phyloP scores from a whole-genome alignment of 306 rosid genomes.

The Lablab purpureus region DNA sequence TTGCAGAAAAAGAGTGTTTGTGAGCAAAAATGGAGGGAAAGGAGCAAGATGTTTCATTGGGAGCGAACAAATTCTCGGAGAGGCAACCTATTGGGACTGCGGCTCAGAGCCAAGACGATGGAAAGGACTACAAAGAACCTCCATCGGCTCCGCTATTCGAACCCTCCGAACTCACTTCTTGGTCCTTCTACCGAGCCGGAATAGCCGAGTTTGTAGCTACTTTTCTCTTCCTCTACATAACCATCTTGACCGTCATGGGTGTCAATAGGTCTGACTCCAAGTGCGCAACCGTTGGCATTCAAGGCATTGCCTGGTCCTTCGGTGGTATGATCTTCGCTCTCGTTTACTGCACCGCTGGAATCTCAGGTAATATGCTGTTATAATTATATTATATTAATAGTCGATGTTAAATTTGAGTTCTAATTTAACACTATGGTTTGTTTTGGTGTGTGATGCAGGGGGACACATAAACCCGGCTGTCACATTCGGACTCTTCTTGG shows the following conservation, averaged over 20 bases:
- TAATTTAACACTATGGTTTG: background rate
- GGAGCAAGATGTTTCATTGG: conserved; percentile 83
- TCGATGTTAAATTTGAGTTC: background rate
- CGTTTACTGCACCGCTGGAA: conserved; percentile 94
- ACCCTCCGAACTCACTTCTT: conserved; percentile 78
- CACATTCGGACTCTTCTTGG: conserved; percentile 86
- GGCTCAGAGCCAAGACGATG: conserved; percentile 70
- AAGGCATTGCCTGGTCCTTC: conserved; percentile 78
- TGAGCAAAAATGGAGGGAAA: conserved; percentile 70
- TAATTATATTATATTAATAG: background rate
- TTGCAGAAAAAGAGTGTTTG: background rate
- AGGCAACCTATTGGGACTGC: conserved; percentile 73
- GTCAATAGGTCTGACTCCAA: conserved; percentile 59
- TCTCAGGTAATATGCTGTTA: conserved; percentile 62
- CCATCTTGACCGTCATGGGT: conserved; percentile 55
- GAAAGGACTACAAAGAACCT: conserved; percentile 76
- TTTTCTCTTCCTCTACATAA: conserved; percentile 54
- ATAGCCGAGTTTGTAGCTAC: conserved; percentile 58
- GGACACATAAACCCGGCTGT: conserved; percentile 62
- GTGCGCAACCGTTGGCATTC: conserved; percentile 69
- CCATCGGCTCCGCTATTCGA: conserved; percentile 72
- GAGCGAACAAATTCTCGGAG: conserved; percentile 92
- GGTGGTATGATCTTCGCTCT: conserved; percentile 97
- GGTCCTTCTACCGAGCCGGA: conserved; percentile 67
- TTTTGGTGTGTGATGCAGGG: conserved; percentile 38